Conservation (phyloP, 2,329 filamentous ascomycete genomes). For the Monosporascus sp. region DNA sequence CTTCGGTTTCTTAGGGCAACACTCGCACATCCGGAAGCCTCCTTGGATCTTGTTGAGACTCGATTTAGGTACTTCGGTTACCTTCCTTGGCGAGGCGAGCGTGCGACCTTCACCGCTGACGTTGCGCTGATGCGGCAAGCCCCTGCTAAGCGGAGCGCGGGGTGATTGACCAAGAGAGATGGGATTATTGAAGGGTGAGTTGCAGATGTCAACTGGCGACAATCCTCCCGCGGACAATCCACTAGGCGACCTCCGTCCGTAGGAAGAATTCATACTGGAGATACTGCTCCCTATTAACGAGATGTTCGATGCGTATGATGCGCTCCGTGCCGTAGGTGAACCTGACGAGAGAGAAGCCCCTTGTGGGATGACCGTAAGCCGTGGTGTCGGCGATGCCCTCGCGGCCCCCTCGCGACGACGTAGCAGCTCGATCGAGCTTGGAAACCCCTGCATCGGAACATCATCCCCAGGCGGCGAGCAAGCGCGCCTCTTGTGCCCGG, state of each 20-base stretch:
- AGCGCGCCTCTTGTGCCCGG: conserved; percentile 51
- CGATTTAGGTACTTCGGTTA: conserved; percentile 45
- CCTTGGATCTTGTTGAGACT: conserved; percentile 45
- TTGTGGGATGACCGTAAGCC: conserved; percentile 42
- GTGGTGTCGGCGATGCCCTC: conserved; percentile 49
- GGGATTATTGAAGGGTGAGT: conserved; percentile 46
- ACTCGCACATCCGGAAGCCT: conserved; percentile 70
- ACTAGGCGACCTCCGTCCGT: conserved; percentile 43
- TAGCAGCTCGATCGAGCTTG: conserved; percentile 37
- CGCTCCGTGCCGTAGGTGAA: conserved; percentile 39
- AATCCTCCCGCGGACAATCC: conserved; percentile 43
- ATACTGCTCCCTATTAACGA: conserved; percentile 40
- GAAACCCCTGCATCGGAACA: conserved; percentile 31
- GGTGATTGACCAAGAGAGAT: conserved; percentile 47
- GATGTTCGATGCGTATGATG: conserved; percentile 43
- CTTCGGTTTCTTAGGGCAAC: conserved; percentile 94
- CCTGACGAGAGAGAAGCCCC: conserved; percentile 39
- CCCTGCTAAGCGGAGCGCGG: conserved; percentile 38
- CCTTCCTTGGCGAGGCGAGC: conserved; percentile 46
- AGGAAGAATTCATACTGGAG: conserved; percentile 39
- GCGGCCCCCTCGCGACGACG: conserved; percentile 44
- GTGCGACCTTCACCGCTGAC: conserved; percentile 37
- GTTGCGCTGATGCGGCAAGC: conserved; percentile 39
- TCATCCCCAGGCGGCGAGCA: conserved; percentile 51
- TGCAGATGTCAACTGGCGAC: conserved; percentile 35